phyloP scores from a whole-genome alignment of 2,329 filamentous ascomycete genomes.

The Harringtonia lauricola region DNA sequence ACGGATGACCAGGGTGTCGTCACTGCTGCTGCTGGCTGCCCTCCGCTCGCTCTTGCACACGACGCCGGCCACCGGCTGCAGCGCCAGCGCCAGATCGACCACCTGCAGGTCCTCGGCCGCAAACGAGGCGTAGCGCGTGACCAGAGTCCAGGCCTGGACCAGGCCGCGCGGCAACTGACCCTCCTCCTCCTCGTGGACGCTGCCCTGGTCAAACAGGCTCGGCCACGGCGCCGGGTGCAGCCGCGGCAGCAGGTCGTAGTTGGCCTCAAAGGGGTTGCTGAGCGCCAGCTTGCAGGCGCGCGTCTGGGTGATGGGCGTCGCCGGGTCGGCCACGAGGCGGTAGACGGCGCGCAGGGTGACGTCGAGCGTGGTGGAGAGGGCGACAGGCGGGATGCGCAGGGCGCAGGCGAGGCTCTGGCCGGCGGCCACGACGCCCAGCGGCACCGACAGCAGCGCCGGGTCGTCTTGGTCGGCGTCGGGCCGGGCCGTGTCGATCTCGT shows the following conservation, averaged over 20 bases:
- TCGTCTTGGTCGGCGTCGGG: constrained; percentile 21
- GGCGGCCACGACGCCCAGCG: constrained; percentile 35
- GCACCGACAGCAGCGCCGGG: constrained; percentile 28
- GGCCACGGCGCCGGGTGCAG: constrained; percentile 76
- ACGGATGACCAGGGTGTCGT: constrained; percentile 31
- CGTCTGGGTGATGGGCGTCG: constrained; percentile 70
- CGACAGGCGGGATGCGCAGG: constrained; percentile 38
- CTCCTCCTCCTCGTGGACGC: constrained; percentile 18
- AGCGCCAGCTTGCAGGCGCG: constrained; percentile 59
- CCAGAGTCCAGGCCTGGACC: constrained; percentile 69
- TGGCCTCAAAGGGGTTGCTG: constrained; percentile 79
- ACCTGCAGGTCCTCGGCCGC: constrained; percentile 60
- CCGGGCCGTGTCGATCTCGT: constrained; percentile 12
- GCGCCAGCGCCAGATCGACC: constrained; percentile 45
- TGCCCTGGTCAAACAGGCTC: constrained; percentile 63
- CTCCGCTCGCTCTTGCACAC: constrained; percentile 38
- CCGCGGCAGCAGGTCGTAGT: constrained; percentile 74
- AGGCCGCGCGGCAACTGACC: constrained; percentile 42
- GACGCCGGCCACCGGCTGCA: constrained; percentile 40
- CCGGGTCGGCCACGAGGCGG: constrained; percentile 64
- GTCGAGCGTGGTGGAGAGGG: constrained; percentile 46
- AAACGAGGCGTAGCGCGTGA: constrained; percentile 65
- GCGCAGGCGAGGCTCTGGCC: constrained; percentile 29
- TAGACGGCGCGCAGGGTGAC: constrained; percentile 67
- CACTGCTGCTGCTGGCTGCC: constrained; percentile 17